Percentiles rank a stretch among this genome's conserved stretches.
phyloP scores from a whole-genome alignment of 305 asterid species.

The Fraxinus nigra region DNA sequence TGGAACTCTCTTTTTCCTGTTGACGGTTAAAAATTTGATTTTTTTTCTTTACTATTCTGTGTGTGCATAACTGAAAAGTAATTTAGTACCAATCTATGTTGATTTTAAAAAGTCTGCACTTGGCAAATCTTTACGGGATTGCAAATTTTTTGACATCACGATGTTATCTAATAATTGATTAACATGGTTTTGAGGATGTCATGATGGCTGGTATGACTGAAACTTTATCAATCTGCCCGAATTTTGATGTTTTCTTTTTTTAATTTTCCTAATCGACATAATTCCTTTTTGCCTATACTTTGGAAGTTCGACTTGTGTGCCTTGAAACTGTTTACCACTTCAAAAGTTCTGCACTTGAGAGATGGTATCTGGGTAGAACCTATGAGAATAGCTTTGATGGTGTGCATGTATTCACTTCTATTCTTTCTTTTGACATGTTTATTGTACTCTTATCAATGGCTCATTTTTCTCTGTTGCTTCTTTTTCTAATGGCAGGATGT shows the following conservation, averaged over 20 bases:
- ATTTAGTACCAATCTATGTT: not conserved
- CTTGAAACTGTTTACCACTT: no score
- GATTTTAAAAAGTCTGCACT: not conserved
- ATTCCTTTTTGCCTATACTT: no score
- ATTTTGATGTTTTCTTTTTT: not conserved
- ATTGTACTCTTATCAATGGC: slow-evolving; percentile 24
- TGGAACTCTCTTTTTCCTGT: not conserved
- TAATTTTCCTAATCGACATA: not conserved
- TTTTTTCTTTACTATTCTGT: not conserved
- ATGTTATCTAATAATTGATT: not conserved
- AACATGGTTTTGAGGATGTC: not conserved
- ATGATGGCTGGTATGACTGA: not conserved
- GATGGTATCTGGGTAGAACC: not conserved
- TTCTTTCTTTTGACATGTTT: slow-evolving; percentile 5
- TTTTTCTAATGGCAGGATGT: slow-evolving; percentile 59
- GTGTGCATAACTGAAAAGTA: not conserved
- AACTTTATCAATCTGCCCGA: not conserved
- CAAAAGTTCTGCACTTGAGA: not conserved
- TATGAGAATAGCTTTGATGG: not conserved
- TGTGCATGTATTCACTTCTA: not conserved
- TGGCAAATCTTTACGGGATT: not conserved
- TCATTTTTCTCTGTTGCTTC: slow-evolving; percentile 13
- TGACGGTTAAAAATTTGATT: not conserved
- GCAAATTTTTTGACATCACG: not conserved
- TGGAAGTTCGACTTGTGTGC: no score